These are phyloP conservation scores for Trebouxiophyceae sp. DNA, from an alignment of 163 green algal genomes.

Conservation along the genomic window DNA sequence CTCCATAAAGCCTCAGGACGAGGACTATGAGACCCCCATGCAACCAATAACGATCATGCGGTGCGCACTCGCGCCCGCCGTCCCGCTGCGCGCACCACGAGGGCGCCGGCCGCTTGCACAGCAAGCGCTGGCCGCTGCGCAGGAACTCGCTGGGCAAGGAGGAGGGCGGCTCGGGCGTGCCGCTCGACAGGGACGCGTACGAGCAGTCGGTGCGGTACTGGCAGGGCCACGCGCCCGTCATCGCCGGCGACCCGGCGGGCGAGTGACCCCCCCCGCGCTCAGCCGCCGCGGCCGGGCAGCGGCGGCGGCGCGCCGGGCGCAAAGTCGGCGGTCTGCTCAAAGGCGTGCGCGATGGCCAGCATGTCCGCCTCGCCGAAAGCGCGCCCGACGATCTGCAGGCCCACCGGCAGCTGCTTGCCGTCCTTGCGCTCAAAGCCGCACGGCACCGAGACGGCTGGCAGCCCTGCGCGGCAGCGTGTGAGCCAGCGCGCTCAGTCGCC, in stretches of 20 bases:
- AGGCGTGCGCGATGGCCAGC: conserved; percentile 58
- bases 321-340: conserved; percentile 58
- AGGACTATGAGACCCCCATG: conserved; percentile 80
- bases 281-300: too few species aligned
- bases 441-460: conserved; percentile 85
- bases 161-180: conserved; percentile 84
- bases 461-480: conserved; percentile 32
- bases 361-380: conserved; percentile 69
- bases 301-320: background rate
- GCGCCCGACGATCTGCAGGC: conserved; percentile 84
- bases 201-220: conserved; percentile 62
- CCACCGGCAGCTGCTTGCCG: conserved; percentile 55
- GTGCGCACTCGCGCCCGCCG: conserved; percentile 63
- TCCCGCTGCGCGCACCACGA: background rate
- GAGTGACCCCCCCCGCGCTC: too few species aligned
- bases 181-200: conserved; percentile 67
- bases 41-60: conserved; percentile 94
- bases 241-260: background rate
- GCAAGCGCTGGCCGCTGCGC: background rate
- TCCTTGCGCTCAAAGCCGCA: conserved; percentile 37
- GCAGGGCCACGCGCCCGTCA: conserved; percentile 63
- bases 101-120: background rate
- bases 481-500: too few species aligned
- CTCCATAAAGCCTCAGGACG: conserved; percentile 75
- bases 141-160: conserved; percentile 46